Conservation (phyloP, 176 grass and related monocot species). For the Cenchrus americanus region DNA sequence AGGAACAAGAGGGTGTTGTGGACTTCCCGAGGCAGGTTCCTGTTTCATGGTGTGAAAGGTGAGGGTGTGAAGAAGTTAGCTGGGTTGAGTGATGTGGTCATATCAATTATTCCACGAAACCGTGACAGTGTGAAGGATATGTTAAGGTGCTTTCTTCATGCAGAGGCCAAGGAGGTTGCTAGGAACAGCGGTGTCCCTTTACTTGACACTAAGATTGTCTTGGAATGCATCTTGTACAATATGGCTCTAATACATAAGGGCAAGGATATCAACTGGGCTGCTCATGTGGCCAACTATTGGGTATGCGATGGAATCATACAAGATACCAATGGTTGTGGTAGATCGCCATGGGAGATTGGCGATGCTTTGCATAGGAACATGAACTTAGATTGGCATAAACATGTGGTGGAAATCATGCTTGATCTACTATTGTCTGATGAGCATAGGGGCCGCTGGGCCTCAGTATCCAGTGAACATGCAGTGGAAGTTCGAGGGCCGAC, state of each 20-base stretch:
- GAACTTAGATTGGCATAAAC: fast-evolving
- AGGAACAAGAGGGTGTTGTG: neutral
- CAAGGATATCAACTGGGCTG: neutral
- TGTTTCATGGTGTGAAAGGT: fast-evolving
- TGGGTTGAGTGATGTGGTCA: neutral
- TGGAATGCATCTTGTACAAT: neutral
- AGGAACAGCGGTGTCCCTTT: neutral
- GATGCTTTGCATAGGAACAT: neutral
- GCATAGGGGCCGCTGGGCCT: neutral
- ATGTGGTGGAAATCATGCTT: fast-evolving
- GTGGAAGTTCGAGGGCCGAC: neutral
- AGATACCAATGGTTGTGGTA: neutral
- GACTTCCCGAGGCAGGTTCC: neutral
- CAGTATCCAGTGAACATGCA: fast-evolving
- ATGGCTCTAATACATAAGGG: too few relatives aligned
- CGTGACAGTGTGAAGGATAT: neutral
- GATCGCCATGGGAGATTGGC: neutral
- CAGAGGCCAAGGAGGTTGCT: conserved; percentile 8
- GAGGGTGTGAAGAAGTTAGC: fast-evolving
- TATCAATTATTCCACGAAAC: neutral
- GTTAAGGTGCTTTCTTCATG: fast-evolving
- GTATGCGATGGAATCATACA: conserved; percentile 34
- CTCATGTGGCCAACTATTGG: neutral
- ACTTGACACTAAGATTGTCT: neutral
- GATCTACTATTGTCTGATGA: fast-evolving